phyloP scores from a whole-genome alignment of 345 rosid species.

The Brassica carinata region DNA sequence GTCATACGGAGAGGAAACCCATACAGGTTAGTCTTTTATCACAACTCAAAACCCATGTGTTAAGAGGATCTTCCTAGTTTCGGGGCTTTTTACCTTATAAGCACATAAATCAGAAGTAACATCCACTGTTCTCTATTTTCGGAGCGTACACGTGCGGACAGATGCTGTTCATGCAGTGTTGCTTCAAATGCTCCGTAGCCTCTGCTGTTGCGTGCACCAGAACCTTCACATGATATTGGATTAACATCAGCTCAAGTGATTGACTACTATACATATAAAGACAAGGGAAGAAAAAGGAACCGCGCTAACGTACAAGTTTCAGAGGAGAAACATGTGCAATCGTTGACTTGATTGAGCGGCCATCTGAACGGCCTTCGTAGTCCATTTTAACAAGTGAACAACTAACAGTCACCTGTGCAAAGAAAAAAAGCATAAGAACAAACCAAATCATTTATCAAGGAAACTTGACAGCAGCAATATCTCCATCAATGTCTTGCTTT shows the following conservation, averaged over 20 bases:
- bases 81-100: conserved; percentile 95
- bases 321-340: conserved; percentile 92
- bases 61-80: neutral
- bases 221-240: conserved; percentile 53
- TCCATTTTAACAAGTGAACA: conserved; percentile 82
- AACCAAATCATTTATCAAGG: conserved; percentile 1
- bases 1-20: conserved; percentile 29
- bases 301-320: conserved; percentile 73
- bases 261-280: neutral
- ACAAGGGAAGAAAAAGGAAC: too few relatives aligned
- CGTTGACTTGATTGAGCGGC: conserved; percentile 88
- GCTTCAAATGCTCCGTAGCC: conserved; percentile 96
- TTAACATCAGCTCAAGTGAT: conserved; percentile 3
- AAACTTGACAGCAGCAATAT: neutral
- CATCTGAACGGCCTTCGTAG: conserved; percentile 95
- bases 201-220: conserved; percentile 97
- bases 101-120: conserved; percentile 98
- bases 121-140: conserved; percentile 84
- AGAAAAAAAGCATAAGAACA: conserved; percentile 32
- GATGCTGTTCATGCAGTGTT: conserved; percentile 79
- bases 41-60: neutral
- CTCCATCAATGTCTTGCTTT: conserved; percentile 3
- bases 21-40: conserved; percentile 21
- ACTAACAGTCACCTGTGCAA: conserved; percentile 82
- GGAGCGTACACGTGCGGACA: conserved; percentile 95